Evolutionary conservation across 2,329 filamentous ascomycete genomes (phyloP).

Genomic region (Penicillium sp.): DNA sequence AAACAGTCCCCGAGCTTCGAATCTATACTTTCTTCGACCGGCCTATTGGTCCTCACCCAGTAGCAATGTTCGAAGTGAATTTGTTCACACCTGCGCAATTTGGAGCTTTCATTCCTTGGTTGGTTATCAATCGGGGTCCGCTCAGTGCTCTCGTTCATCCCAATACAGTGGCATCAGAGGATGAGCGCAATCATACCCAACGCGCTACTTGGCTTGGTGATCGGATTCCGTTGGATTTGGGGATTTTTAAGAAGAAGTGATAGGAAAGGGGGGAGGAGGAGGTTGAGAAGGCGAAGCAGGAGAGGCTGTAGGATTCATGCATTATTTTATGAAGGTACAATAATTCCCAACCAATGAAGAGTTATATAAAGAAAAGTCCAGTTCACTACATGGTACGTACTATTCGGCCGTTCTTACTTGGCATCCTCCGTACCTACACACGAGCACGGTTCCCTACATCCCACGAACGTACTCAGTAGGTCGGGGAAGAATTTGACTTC

Average conservation of each 20-base stretch:
- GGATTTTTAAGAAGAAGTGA: slow-evolving; percentile 34
- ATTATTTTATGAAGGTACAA: background rate
- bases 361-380: background rate
- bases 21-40: slow-evolving; percentile 75
- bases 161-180: slow-evolving; percentile 60
- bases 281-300: slow-evolving; percentile 6
- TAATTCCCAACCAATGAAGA: background rate
- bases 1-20: slow-evolving; percentile 73
- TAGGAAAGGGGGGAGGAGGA: slow-evolving; percentile 20
- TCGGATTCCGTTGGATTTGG: slow-evolving; percentile 45
- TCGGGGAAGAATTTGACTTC: background rate
- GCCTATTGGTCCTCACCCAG: slow-evolving; percentile 76
- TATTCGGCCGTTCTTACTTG: background rate
- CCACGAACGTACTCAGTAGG: background rate
- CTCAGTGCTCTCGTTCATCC: slow-evolving; percentile 78
- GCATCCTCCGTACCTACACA: background rate
- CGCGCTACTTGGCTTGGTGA: slow-evolving; percentile 48
- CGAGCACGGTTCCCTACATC: background rate
- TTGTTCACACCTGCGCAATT: slow-evolving; percentile 82
- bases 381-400: background rate
- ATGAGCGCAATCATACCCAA: slow-evolving; percentile 51
- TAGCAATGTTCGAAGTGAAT: slow-evolving; percentile 92
- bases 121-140: slow-evolving; percentile 76
- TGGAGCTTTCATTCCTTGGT: slow-evolving; percentile 82
- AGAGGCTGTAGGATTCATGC: background rate